A percentile compares a stretch with the other conserved stretches of the same genome.
phyloP scores from a whole-genome alignment of 2,329 filamentous ascomycete genomes.

The Trichoderma cornu-damae region DNA sequence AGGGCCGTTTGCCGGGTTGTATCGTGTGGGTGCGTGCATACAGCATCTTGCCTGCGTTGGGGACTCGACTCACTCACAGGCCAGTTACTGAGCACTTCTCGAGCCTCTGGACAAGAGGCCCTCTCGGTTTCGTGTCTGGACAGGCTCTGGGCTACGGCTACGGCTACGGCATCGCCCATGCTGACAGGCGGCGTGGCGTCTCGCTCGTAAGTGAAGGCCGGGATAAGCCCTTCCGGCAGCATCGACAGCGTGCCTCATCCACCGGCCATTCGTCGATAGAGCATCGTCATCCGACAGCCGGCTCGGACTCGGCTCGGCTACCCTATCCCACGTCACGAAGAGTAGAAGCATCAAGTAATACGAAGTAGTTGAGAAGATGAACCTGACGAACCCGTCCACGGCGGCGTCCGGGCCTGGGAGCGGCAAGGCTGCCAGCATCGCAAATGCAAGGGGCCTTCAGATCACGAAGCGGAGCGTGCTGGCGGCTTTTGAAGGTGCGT shows the following conservation, averaged over 20 bases:
- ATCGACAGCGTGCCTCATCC: background rate
- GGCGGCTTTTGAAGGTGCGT: conserved; percentile 56
- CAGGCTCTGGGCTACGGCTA: background rate
- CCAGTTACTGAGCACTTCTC: background rate
- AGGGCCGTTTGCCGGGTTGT: no score
- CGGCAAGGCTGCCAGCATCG: conserved; percentile 34
- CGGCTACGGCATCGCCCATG: background rate
- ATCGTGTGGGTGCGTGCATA: conserved; percentile 6
- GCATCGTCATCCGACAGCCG: background rate
- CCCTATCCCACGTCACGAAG: background rate
- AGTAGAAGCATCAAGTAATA: background rate
- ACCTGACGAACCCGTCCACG: conserved; percentile 50
- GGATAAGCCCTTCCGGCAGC: background rate
- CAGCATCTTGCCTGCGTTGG: background rate
- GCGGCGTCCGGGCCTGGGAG: conserved; percentile 46
- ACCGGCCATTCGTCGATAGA: background rate
- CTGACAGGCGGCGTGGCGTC: background rate
- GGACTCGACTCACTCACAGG: background rate
- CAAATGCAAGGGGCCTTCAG: conserved; percentile 30
- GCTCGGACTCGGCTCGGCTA: background rate
- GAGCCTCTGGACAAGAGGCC: background rate
- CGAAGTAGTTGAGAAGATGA: conserved; percentile 31
- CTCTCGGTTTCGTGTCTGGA: background rate
- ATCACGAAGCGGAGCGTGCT: conserved; percentile 55
- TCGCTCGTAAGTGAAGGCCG: background rate